These are phyloP conservation scores for Diaporthe sp. DNA, from an alignment of 2,329 filamentous ascomycete species.

Conservation along the genomic window DNA sequence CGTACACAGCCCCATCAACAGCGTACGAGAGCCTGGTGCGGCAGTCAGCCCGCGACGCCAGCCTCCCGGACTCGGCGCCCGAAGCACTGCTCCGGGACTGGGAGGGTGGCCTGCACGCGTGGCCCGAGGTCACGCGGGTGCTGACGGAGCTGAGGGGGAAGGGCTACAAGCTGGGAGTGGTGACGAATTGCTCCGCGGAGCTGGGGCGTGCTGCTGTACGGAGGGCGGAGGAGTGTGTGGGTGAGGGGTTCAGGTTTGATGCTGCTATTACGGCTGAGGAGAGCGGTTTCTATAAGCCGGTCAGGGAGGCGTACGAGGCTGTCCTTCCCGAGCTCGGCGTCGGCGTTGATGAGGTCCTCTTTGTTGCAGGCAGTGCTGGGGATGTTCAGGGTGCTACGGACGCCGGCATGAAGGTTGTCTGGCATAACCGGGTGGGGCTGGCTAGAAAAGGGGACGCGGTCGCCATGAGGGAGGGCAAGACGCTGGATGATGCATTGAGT, in stretches of 20 bases:
- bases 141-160: slow-evolving; percentile 37
- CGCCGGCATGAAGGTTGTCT: slow-evolving; percentile 52
- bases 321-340: slow-evolving; percentile 44
- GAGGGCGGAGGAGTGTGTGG: slow-evolving; percentile 31
- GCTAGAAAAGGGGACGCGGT: slow-evolving; percentile 40
- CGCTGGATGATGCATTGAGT: slow-evolving; percentile 38
- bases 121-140: slow-evolving; percentile 24
- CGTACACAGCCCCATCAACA: slow-evolving; percentile 39
- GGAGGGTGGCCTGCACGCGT: slow-evolving; percentile 39
- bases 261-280: slow-evolving; percentile 51
- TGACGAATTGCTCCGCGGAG: slow-evolving; percentile 51
- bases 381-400: slow-evolving; percentile 51
- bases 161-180: slow-evolving; percentile 48
- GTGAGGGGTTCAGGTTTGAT: slow-evolving; percentile 42
- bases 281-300: slow-evolving; percentile 52
- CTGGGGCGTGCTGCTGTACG: slow-evolving; percentile 42
- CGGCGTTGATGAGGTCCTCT: slow-evolving; percentile 43
- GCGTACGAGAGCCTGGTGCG: slow-evolving; percentile 46
- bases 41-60: slow-evolving; percentile 44
- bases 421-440: slow-evolving; percentile 49
- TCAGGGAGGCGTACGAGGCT: slow-evolving; percentile 45
- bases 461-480: slow-evolving; percentile 39
- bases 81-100: slow-evolving; percentile 43
- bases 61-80: slow-evolving; percentile 43
- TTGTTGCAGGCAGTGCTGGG: slow-evolving; percentile 52